A percentile compares a stretch with the other conserved stretches of the same genome.
Conservation (phyloP, 306 rosid genomes). For the Mucuna pruriens region DNA sequence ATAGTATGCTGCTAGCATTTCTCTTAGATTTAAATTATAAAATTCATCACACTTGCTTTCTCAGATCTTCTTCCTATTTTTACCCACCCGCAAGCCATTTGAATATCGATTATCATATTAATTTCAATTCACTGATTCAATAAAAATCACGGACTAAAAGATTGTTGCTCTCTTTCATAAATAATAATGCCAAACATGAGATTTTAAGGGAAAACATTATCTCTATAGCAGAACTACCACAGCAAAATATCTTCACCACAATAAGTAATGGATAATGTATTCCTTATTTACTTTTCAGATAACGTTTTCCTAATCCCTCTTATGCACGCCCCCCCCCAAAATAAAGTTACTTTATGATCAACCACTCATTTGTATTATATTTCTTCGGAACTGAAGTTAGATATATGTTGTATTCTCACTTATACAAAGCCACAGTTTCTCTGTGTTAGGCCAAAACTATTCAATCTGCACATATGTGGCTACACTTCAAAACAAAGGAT, state of each 20-base stretch:
- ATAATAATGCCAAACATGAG: conserved; percentile 4
- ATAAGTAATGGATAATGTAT: background rate
- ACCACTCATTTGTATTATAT: background rate
- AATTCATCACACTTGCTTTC: conserved; percentile 25
- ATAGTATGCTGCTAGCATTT: background rate
- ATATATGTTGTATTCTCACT: background rate
- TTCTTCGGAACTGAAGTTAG: background rate
- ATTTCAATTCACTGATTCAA: conserved; percentile 12
- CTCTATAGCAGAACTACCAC: conserved; percentile 12
- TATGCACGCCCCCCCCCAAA: background rate
- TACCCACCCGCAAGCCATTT: conserved; percentile 38
- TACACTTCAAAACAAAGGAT: background rate
- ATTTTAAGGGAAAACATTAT: conserved; percentile 8
- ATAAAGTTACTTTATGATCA: background rate
- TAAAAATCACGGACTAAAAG: background rate
- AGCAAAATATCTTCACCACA: conserved; percentile 16
- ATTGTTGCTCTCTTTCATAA: conserved; percentile 11
- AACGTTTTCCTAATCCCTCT: background rate
- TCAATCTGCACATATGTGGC: background rate
- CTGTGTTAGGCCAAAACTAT: conserved; percentile 7
- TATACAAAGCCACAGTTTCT: conserved; percentile 17
- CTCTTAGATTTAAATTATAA: conserved; percentile 19
- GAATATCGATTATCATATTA: conserved; percentile 15
- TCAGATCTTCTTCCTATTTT: conserved; percentile 28
- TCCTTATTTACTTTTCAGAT: background rate